Conservation (phyloP, 208 protist genomes). For the Acanthamoeba culbertsoni region DNA sequence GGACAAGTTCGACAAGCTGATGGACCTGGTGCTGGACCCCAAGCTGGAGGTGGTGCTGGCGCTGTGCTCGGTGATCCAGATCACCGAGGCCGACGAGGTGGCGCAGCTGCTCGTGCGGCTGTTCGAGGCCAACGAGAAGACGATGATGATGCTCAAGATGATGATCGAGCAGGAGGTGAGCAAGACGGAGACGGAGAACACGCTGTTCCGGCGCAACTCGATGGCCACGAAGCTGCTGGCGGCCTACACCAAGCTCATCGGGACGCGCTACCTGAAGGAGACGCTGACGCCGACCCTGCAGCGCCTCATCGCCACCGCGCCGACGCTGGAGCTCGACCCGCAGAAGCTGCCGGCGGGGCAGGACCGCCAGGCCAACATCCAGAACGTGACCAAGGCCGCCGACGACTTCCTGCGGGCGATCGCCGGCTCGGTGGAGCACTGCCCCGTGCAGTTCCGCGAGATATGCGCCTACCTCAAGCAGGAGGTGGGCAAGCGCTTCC, state of each 20-base stretch:
- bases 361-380: slow-evolving; percentile 18
- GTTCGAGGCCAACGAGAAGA: slow-evolving; percentile 52
- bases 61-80: slow-evolving; percentile 67
- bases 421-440: slow-evolving; percentile 30
- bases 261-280: slow-evolving; percentile 62
- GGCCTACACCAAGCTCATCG: slow-evolving; percentile 70
- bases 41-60: slow-evolving; percentile 56
- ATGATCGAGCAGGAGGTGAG: slow-evolving; percentile 71
- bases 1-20: slow-evolving; percentile 65
- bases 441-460: slow-evolving; percentile 18
- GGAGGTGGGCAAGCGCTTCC: slow-evolving; percentile 65
- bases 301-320: slow-evolving; percentile 23
- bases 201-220: slow-evolving; percentile 75
- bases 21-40: slow-evolving; percentile 64
- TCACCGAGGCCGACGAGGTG: slow-evolving; percentile 71
- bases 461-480: slow-evolving; percentile 47
- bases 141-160: slow-evolving; percentile 58
- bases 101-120: slow-evolving; percentile 66
- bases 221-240: slow-evolving; percentile 75
- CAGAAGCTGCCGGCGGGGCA: slow-evolving; percentile 37
- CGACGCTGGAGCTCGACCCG: slow-evolving; percentile 21
- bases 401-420: slow-evolving; percentile 64
- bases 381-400: background rate
- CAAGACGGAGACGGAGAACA: slow-evolving; percentile 65
- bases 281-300: slow-evolving; percentile 36